Evolutionary conservation across 1,139 yeast species (phyloP).

Genomic region (Kodamaea derodonti): DNA sequence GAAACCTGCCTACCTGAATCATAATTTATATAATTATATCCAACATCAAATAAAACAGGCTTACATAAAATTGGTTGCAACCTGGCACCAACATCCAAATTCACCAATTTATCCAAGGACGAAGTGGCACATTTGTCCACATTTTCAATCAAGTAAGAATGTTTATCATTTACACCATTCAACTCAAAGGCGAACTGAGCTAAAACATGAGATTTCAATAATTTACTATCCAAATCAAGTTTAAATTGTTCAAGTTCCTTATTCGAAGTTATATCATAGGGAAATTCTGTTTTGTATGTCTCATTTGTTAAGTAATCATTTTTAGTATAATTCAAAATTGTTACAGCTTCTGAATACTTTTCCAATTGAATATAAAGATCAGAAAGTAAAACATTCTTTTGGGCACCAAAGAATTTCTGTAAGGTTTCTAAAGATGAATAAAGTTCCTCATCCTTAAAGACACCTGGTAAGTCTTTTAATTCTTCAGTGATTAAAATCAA

Average conservation of each 20-base stretch:
- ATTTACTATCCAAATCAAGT: conserved; percentile 22
- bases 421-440: conserved; percentile 49
- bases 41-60: conserved; percentile 88
- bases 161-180: conserved; percentile 6
- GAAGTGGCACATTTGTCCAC: conserved; percentile 42
- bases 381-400: conserved; percentile 45
- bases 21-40: conserved; percentile 72
- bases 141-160: conserved; percentile 41
- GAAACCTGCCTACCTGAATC: conserved; percentile 15
- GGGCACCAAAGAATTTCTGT: conserved; percentile 41
- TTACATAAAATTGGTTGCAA: conserved; percentile 62
- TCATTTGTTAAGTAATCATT: conserved; percentile 13
- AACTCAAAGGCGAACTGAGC: conserved; percentile 43
- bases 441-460: conserved; percentile 75
- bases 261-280: conserved; percentile 36
- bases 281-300: conserved; percentile 30
- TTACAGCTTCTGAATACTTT: conserved; percentile 52
- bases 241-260: conserved; percentile 29
- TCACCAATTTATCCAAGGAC: conserved; percentile 42
- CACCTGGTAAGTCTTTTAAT: conserved; percentile 83
- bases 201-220: conserved; percentile 45
- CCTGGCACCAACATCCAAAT: conserved; percentile 34
- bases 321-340: conserved; percentile 41
- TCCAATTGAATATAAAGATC: conserved; percentile 45
- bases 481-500: conserved; percentile 49